These are phyloP conservation scores for Boletus subparvulus DNA, from an alignment of 768 basidiomycete genomes.

Conservation along the genomic window DNA sequence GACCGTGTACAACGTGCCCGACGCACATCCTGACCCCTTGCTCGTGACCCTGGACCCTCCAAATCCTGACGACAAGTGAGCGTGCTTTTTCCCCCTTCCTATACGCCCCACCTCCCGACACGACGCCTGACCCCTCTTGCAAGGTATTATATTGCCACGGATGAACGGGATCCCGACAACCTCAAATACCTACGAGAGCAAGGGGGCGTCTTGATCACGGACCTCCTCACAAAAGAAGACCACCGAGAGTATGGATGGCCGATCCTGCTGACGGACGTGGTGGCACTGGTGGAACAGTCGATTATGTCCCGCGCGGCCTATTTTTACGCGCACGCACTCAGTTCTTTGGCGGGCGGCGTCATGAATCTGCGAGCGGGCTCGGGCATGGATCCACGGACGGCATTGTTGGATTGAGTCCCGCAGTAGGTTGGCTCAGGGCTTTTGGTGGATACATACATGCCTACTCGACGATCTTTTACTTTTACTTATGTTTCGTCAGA, in stretches of 20 bases:
- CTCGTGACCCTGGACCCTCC: slow-evolving; percentile 28
- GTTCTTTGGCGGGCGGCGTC: slow-evolving; percentile 43
- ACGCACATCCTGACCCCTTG: slow-evolving; percentile 14
- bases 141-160: slow-evolving; percentile 40
- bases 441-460: no score
- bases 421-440: no score
- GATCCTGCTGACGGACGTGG: slow-evolving; percentile 42
- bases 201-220: slow-evolving; percentile 41
- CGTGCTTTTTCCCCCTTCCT: background rate
- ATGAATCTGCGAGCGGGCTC: slow-evolving; percentile 40
- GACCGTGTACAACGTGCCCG: slow-evolving; percentile 22
- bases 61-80: slow-evolving; percentile 23
- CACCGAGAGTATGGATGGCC: slow-evolving; percentile 41
- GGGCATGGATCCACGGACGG: slow-evolving; percentile 44
- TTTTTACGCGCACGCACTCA: slow-evolving; percentile 43
- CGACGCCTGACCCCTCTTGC: background rate
- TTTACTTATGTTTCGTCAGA: no score
- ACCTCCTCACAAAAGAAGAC: slow-evolving; percentile 45
- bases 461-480: no score
- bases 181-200: slow-evolving; percentile 33
- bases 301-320: slow-evolving; percentile 35
- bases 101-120: background rate
- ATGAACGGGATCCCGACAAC: slow-evolving; percentile 39
- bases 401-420: slow-evolving; percentile 31
- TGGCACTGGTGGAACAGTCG: slow-evolving; percentile 43